Base-by-base conservation (phyloP, 441 rosid genomes). In the Omphalea diandra region DNA sequence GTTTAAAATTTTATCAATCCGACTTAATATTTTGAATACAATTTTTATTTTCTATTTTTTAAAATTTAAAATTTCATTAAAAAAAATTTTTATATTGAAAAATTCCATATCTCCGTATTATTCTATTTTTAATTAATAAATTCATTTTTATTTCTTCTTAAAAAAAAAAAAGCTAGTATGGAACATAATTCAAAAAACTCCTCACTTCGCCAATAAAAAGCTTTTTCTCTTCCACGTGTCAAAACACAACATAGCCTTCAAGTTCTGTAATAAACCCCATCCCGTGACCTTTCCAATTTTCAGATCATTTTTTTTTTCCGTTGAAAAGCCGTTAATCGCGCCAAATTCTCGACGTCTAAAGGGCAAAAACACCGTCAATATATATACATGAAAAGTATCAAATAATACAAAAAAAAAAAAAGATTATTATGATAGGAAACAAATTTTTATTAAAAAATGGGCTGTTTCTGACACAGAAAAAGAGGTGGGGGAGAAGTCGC, bases 401-500 rank as follows among this genome's bases (percentile, higher is more conserved):
- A 41, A 33, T n/a, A 5, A 6, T 18, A 9, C 3, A 18, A 33
- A 33, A 32, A 18, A n/a, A 26, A 36, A 15, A 4, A 27, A 68
- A 20, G 52, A n/a, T n/a, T n/a, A n/a, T n/a, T n/a, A n/a, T n/a
- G n/a, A n/a, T n/a, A n/a, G n/a, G n/a, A n/a, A n/a, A n/a, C n/a
- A n/a, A n/a, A n/a, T n/a, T n/a, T n/a, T n/a, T n/a, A 20, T 12
- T 43, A 17, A 32, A 46, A 46, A 47, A 24, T 33, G 20, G 32
- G 54, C 32, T 26, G 49, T 41, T 68, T 68, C 36, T 15, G 26
- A 59, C 40, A 33, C 24, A 57, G 18, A 47, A 22, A 18, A 59
- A 31, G 66, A 53, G 83, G 87, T 88, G 80, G 91, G 84, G 75
- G 96, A 83, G 85, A 82, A 83, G 97, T 90, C 94, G 82, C 77